Base-by-base conservation (phyloP, 805 yeast genomes). In the Myxozyma melibiosi region DNA sequence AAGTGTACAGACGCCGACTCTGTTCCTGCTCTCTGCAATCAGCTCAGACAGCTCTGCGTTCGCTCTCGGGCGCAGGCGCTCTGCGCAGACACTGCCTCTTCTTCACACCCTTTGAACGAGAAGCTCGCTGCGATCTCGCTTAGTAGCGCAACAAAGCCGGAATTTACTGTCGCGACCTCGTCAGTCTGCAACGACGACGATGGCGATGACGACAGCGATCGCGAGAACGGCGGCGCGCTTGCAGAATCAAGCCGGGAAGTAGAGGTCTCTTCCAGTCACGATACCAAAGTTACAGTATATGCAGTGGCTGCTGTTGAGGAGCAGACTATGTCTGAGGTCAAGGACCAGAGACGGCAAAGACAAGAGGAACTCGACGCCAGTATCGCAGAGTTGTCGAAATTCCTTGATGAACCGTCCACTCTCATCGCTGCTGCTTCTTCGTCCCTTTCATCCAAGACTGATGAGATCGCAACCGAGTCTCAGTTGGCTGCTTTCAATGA, bases 341-440 rank as follows among this genome's bases (percentile, higher is more conserved):
- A 45, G 24, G 40, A 45, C 13, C 50, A 45, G 24, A 40, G 33
- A 14, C 40, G 40, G 14, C 37, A 31, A 22, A 39, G 50, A 6
- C 50, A 45, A 13, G 41, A 45, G n/a, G 50, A 45, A 24, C 22
- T 45, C 14, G 50, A 45, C 25, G 50, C 50, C n/a, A 45, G 50
- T 18, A 45, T 45, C 16, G 50, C 50, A 14, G 50, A 45, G 31
- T 18, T 45, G 9, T 45, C 50, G 14, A 45, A 22, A 8, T 45
- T 45, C 22, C 40, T 45, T 14, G 50, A 45, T 18, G 40, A 45
- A 20, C 41, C n/a, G n/a, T n/a, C 41, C 16, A 24, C 40, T 20
- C 16, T 14, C 16, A 16, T 25, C 3, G 20, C 50, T 25, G 25
- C 40, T n/a, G 40, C 13, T 14, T 24, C 50, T 11, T 20, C 37